These are phyloP conservation scores for Psilocybe subaeruginosa DNA, from an alignment of 768 basidiomycete species.

Conservation along the genomic window DNA sequence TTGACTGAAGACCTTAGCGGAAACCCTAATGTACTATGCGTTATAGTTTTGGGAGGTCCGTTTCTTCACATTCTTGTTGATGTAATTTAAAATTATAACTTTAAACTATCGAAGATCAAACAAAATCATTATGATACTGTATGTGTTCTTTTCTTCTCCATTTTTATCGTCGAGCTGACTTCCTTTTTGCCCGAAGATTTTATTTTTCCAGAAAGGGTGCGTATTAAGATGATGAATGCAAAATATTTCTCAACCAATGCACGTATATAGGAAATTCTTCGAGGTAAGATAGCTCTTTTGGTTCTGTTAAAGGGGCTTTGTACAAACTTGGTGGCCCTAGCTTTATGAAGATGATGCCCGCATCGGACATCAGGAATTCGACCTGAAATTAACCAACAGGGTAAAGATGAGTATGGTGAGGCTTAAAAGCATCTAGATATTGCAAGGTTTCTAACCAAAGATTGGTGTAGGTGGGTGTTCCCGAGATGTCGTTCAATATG, in stretches of 20 bases:
- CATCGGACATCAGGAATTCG: conserved; percentile 92
- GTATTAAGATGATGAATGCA: conserved; percentile 6
- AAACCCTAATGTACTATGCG: background rate
- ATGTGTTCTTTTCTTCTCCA: conserved; percentile 17
- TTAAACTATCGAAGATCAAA: conserved; percentile 67
- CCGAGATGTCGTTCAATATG: conserved; percentile 90
- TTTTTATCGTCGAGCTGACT: conserved; percentile 13
- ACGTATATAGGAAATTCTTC: conserved; percentile 66
- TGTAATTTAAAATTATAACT: background rate
- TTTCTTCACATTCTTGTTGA: background rate
- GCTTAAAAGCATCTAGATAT: background rate
- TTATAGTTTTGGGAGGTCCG: conserved; percentile 75
- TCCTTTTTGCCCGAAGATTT: conserved; percentile 46
- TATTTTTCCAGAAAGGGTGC: conserved; percentile 99
- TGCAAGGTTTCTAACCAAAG: background rate
- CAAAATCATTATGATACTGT: conserved; percentile 97
- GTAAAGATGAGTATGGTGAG: conserved; percentile 99
- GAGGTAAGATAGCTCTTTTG: conserved; percentile 48
- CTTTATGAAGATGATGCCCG: conserved; percentile 97
- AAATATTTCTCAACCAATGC: conserved; percentile 1
- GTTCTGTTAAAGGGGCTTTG: background rate
- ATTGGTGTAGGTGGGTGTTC: conserved; percentile 80
- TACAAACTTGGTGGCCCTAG: conserved; percentile 30
- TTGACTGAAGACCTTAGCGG: background rate
- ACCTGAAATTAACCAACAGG: conserved; percentile 86